Conservation (phyloP, 1,284 basidiomycete genomes). For the Cutaneotrichosporon dermatis region DNA sequence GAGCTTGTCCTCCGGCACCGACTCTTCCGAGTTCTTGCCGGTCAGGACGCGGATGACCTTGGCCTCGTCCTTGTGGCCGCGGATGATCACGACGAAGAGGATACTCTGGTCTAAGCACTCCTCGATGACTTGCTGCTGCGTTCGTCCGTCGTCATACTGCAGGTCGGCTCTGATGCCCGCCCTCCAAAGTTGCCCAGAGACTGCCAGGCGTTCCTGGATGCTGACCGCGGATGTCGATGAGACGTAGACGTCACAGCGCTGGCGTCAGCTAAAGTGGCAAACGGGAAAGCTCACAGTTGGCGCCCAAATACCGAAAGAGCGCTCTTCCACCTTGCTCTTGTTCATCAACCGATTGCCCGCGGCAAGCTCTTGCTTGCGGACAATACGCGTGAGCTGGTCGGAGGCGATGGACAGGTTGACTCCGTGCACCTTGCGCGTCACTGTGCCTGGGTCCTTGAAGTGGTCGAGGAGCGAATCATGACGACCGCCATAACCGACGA, state of each 20-base stretch:
- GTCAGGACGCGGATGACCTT: constrained; percentile 34
- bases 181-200: constrained; percentile 55
- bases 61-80: constrained; percentile 37
- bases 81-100: constrained; percentile 46
- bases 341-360: constrained; percentile 47
- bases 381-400: constrained; percentile 51
- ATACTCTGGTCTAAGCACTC: constrained; percentile 50
- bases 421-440: constrained; percentile 46
- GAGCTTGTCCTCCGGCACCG: constrained; percentile 23
- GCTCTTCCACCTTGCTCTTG: constrained; percentile 48
- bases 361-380: constrained; percentile 49
- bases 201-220: constrained; percentile 50
- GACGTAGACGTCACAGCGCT: constrained; percentile 57
- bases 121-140: constrained; percentile 37
- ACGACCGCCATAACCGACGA: constrained; percentile 52
- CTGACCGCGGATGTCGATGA: constrained; percentile 51
- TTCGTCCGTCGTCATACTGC: constrained; percentile 52
- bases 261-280: constrained; percentile 24
- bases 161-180: constrained; percentile 55
- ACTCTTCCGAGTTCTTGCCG: constrained; percentile 32
- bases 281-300: constrained; percentile 28
- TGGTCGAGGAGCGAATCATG: constrained; percentile 48
- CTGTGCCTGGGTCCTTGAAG: constrained; percentile 49
- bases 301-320: constrained; percentile 51
- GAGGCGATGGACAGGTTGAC: constrained; percentile 55